These are phyloP conservation scores for Trichosanthes cucumerina DNA, from an alignment of 306 rosid species.

Conservation along the genomic window DNA sequence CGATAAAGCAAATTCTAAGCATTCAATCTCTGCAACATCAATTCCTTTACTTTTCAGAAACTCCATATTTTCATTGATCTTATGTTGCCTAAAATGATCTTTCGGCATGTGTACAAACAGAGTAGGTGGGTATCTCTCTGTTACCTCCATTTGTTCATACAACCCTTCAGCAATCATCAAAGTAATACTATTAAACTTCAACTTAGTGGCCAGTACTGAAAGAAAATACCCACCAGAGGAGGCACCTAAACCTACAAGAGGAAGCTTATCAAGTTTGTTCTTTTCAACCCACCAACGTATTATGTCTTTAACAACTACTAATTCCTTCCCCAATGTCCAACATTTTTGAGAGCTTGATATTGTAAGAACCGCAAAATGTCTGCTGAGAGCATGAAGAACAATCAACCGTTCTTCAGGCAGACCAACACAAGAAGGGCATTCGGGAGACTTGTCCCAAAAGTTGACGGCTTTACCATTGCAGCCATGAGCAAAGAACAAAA, in stretches of 20 bases:
- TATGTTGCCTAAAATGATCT: slow-evolving; percentile 54
- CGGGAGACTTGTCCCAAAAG: slow-evolving; percentile 70
- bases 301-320: slow-evolving; percentile 40
- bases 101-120: slow-evolving; percentile 95
- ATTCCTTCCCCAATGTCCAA: slow-evolving; percentile 57
- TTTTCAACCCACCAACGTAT: slow-evolving; percentile 57
- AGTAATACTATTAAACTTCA: slow-evolving; percentile 49
- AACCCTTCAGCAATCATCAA: slow-evolving; percentile 84
- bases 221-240: slow-evolving; percentile 90
- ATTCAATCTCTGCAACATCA: slow-evolving; percentile 62
- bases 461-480: slow-evolving; percentile 60
- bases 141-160: slow-evolving; percentile 48
- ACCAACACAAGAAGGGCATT: slow-evolving; percentile 66
- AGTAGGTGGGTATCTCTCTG: slow-evolving; percentile 58
- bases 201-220: slow-evolving; percentile 54
- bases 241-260: slow-evolving; percentile 81
- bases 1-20: slow-evolving; percentile 61
- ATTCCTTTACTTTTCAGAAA: slow-evolving; percentile 50
- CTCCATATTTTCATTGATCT: slow-evolving; percentile 41
- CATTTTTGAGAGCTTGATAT: slow-evolving; percentile 65
- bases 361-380: slow-evolving; percentile 52
- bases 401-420: slow-evolving; percentile 81
- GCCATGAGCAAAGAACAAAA: slow-evolving; percentile 90
- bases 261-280: slow-evolving; percentile 53
- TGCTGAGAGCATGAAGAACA: slow-evolving; percentile 60